phyloP scores from a whole-genome alignment of 768 basidiomycete species.

The Jaapia argillacea region DNA sequence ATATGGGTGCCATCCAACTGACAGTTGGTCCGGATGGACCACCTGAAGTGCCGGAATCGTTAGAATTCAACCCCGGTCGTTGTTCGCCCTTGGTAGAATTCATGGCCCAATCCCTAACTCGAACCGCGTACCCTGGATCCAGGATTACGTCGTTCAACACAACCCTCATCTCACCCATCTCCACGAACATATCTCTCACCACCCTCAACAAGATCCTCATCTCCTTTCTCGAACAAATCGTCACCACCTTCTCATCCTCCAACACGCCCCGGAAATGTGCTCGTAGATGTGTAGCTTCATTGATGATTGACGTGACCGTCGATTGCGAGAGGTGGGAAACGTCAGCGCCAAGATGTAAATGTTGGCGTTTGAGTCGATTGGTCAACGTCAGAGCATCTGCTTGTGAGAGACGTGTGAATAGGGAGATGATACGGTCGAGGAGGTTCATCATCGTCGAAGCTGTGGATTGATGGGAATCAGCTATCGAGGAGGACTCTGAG shows the following conservation, averaged over 20 bases:
- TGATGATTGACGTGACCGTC: constrained; percentile 65
- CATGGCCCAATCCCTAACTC: constrained; percentile 62
- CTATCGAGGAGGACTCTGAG: constrained; percentile 69
- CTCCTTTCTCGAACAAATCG: constrained; percentile 66
- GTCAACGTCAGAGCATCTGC: constrained; percentile 85
- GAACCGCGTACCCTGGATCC: constrained; percentile 68
- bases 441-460: constrained; percentile 36
- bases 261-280: constrained; percentile 60
- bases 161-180: constrained; percentile 73
- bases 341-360: constrained; percentile 69
- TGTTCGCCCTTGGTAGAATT: constrained; percentile 43
- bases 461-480: constrained; percentile 36
- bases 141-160: constrained; percentile 85
- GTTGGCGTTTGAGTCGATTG: constrained; percentile 84
- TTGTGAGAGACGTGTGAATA: constrained; percentile 56
- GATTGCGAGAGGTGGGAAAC: constrained; percentile 77
- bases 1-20: constrained; percentile 81
- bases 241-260: constrained; percentile 64
- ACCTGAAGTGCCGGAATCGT: constrained; percentile 26
- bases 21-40: constrained; percentile 24
- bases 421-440: constrained; percentile 49
- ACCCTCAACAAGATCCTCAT: constrained; percentile 75
- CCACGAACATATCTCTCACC: constrained; percentile 74
- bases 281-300: constrained; percentile 63
- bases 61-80: no score